A percentile compares a stretch with the other conserved stretches of the same genome.
These are phyloP conservation scores for Mitragyna speciosa DNA, from an alignment of 257 asterid genomes.

Conservation along the genomic window DNA sequence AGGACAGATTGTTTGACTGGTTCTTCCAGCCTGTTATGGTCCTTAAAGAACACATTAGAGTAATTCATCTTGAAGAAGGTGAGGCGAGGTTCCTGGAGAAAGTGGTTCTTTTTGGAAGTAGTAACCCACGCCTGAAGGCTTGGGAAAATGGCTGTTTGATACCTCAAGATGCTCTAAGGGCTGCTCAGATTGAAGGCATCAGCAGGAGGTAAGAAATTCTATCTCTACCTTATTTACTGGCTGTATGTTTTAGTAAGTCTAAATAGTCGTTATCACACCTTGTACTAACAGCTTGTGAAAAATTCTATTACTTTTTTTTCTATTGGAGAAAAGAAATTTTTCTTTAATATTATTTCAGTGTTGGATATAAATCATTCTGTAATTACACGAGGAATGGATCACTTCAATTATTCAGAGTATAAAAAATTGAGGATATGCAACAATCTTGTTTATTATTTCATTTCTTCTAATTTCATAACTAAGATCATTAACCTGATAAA, in stretches of 20 bases:
- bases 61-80: slow-evolving; percentile 60
- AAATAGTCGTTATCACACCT: too few relatives aligned
- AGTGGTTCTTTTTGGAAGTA: slow-evolving; percentile 53
- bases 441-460: neutral
- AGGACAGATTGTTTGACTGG: slow-evolving; percentile 83
- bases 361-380: neutral
- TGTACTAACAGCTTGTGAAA: neutral
- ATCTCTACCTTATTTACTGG: neutral
- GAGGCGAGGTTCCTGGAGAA: slow-evolving; percentile 71
- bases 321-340: too few relatives aligned
- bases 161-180: slow-evolving; percentile 65
- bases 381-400: too few relatives aligned
- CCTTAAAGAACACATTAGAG: slow-evolving; percentile 82
- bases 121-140: slow-evolving; percentile 50
- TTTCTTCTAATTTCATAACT: neutral
- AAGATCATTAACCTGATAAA: neutral
- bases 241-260: neutral
- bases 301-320: too few relatives aligned
- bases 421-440: neutral
- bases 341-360: too few relatives aligned
- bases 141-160: slow-evolving; percentile 78
- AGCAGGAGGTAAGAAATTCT: slow-evolving; percentile 61
- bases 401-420: too few relatives aligned
- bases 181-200: slow-evolving; percentile 89
- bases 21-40: slow-evolving; percentile 83